Conservation (phyloP, 2,329 filamentous ascomycete species). For the Lasiodiplodia sp. region DNA sequence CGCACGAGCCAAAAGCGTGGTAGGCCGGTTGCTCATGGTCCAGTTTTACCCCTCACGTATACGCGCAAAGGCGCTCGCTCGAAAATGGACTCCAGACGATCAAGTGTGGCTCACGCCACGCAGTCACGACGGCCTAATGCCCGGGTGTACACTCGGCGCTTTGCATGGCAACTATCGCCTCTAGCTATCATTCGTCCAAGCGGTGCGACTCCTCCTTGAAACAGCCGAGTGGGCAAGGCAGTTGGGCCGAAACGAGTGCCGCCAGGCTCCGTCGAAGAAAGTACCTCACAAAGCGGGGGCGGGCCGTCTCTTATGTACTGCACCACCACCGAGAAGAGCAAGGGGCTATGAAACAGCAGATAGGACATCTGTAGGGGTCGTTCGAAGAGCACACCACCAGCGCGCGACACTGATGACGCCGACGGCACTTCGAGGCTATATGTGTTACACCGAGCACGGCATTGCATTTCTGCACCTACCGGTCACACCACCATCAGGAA, state of each 20-base stretch:
- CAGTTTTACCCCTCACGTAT: slow-evolving; percentile 24
- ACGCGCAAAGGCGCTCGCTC: neutral
- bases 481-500: slow-evolving; percentile 27
- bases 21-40: neutral
- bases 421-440: slow-evolving; percentile 18
- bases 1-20: neutral
- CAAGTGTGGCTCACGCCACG: slow-evolving; percentile 26
- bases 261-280: neutral
- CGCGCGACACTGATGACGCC: slow-evolving; percentile 6
- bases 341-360: neutral
- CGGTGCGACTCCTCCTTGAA: slow-evolving; percentile 2
- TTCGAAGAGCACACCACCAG: slow-evolving; percentile 27
- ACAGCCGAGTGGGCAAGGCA: neutral
- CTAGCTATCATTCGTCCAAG: neutral
- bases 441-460: slow-evolving; percentile 24
- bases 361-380: neutral
- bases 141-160: slow-evolving; percentile 18
- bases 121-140: neutral
- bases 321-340: neutral
- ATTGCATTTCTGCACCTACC: slow-evolving; percentile 12
- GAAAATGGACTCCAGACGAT: slow-evolving; percentile 9
- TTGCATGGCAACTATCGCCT: neutral
- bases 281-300: neutral
- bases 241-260: neutral
- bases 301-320: neutral